phyloP scores from a whole-genome alignment of 768 basidiomycete genomes.

The Kondoa malvinella region DNA sequence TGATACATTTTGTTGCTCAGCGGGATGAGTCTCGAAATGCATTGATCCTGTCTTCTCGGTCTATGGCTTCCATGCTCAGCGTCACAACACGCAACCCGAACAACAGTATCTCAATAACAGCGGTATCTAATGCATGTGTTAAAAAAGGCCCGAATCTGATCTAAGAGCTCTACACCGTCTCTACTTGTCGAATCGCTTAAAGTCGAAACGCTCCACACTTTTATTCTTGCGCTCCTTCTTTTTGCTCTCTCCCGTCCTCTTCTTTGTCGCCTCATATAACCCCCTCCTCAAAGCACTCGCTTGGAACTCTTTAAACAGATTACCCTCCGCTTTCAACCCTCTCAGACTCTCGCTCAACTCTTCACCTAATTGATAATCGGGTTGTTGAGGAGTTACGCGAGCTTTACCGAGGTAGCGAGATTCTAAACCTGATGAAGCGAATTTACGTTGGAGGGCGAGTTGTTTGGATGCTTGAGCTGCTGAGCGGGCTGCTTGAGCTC shows the following conservation, averaged over 20 bases:
- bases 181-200: conserved; percentile 6
- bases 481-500: background rate
- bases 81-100: too few relatives aligned
- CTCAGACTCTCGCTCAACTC: conserved; percentile 24
- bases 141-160: background rate
- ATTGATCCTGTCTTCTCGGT: background rate
- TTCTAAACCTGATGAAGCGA: conserved; percentile 18
- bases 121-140: background rate
- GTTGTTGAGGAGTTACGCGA: conserved; percentile 19
- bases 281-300: conserved; percentile 22
- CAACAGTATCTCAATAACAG: background rate
- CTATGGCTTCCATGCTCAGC: too few relatives aligned
- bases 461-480: background rate
- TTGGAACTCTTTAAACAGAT: conserved; percentile 25
- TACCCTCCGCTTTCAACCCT: conserved; percentile 24
- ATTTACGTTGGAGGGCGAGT: background rate
- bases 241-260: conserved; percentile 8
- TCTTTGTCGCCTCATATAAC: conserved; percentile 6
- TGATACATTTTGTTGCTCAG: background rate
- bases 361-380: conserved; percentile 24
- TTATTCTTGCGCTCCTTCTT: background rate
- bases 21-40: conserved; percentile 9
- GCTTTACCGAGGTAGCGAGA: conserved; percentile 20
- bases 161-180: background rate
- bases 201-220: conserved; percentile 2